These are phyloP conservation scores for Cyberlindnera saturnus DNA, from an alignment of 805 yeast genomes.

Conservation along the genomic window DNA sequence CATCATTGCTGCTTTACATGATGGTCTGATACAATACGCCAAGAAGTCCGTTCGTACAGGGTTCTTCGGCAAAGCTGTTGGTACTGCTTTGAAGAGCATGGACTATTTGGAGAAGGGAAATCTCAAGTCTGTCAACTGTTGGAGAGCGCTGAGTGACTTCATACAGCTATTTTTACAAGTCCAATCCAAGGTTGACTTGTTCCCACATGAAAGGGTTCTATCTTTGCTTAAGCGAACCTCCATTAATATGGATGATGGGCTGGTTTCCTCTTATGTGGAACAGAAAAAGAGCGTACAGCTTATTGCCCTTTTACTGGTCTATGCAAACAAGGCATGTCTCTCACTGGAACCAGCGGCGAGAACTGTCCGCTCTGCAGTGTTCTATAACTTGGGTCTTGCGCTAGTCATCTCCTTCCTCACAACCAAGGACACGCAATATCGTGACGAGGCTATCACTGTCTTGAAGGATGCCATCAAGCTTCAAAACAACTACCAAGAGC, in stretches of 20 bases:
- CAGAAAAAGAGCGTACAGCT: slow-evolving; percentile 27
- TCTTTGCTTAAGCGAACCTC: slow-evolving; percentile 16
- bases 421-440: slow-evolving; percentile 24
- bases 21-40: slow-evolving; percentile 52
- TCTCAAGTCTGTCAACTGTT: slow-evolving; percentile 43
- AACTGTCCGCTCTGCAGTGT: slow-evolving; percentile 45
- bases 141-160: slow-evolving; percentile 62
- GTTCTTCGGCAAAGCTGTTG: slow-evolving; percentile 59
- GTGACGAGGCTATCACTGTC: slow-evolving; percentile 48
- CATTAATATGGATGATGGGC: slow-evolving; percentile 26
- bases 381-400: slow-evolving; percentile 69
- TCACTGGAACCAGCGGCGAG: slow-evolving; percentile 34
- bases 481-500: slow-evolving; percentile 63
- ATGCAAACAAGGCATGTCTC: slow-evolving; percentile 43
- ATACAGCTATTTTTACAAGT: slow-evolving; percentile 47
- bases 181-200: slow-evolving; percentile 42
- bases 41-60: slow-evolving; percentile 49
- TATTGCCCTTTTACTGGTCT: slow-evolving; percentile 35
- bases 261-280: slow-evolving; percentile 17
- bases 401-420: slow-evolving; percentile 42
- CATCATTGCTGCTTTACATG: slow-evolving; percentile 47
- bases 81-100: slow-evolving; percentile 40
- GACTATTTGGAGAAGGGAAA: slow-evolving; percentile 35
- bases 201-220: slow-evolving; percentile 41
- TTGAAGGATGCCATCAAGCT: slow-evolving; percentile 64